Evolutionary conservation across 2,329 filamentous ascomycete genomes (phyloP).

Genomic region (Daldinia sp.): DNA sequence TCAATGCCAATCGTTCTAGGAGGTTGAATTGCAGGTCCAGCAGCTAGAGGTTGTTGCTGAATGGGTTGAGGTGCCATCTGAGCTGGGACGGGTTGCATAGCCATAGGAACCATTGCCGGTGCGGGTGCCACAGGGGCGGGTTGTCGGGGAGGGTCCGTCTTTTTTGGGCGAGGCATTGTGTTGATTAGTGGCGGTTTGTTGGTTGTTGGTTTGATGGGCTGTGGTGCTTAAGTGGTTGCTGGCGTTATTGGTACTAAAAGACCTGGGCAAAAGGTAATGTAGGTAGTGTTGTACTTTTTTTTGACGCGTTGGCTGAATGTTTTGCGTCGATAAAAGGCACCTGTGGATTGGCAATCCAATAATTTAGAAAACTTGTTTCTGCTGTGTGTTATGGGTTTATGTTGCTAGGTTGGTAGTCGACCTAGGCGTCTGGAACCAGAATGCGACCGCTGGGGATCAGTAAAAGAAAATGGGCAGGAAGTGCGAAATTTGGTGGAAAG

Average conservation of each 20-base stretch:
- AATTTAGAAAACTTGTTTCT: neutral
- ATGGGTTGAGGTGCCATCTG: conserved; percentile 41
- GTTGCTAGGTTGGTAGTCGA: conserved; percentile 10
- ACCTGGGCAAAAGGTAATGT: neutral
- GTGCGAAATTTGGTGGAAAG: conserved; percentile 42
- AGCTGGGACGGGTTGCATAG: conserved; percentile 42
- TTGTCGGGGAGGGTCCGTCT: conserved; percentile 55
- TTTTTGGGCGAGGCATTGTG: conserved; percentile 58
- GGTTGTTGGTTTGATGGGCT: neutral
- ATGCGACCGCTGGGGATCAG: conserved; percentile 36
- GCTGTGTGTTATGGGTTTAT: neutral
- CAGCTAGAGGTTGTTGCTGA: conserved; percentile 42
- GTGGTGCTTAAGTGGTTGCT: neutral
- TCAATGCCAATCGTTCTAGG: conserved; percentile 70
- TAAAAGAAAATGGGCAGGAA: conserved; percentile 35
- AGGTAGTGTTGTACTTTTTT: conserved; percentile 1
- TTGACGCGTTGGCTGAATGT: neutral
- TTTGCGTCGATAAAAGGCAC: conserved; percentile 4
- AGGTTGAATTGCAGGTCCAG: conserved; percentile 30
- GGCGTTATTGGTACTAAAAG: neutral
- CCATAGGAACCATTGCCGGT: conserved; percentile 57
- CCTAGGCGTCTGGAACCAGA: conserved; percentile 5
- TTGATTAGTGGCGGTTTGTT: conserved; percentile 1
- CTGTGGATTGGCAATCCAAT: conserved; percentile 5
- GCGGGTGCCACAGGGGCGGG: conserved; percentile 53